A percentile compares a stretch with the other conserved stretches of the same genome.
Conservation (phyloP, 108 stramenopile genomes). For the Aureococcus anophagefferens region DNA sequence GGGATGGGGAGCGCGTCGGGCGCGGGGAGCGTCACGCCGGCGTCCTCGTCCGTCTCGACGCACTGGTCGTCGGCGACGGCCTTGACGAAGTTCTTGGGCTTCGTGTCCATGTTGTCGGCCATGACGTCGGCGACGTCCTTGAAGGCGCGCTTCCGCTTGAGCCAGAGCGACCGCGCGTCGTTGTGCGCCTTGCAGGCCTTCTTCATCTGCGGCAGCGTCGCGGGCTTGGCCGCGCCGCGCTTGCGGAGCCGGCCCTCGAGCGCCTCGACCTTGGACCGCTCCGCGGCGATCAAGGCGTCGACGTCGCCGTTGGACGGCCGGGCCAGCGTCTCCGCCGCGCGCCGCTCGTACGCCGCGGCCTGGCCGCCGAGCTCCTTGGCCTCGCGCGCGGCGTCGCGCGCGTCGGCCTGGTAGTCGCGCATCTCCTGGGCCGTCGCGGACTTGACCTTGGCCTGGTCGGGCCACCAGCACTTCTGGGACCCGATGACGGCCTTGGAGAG, state of each 20-base stretch:
- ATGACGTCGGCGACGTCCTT: neutral
- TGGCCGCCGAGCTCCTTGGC: too few species aligned
- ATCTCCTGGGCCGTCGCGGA: neutral
- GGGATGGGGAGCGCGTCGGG: neutral
- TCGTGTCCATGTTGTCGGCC: neutral
- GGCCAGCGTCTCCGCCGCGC: too few species aligned
- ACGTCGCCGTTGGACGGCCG: neutral
- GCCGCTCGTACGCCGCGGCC: too few species aligned
- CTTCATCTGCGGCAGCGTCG: neutral
- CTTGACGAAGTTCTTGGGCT: neutral
- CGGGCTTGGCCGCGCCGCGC: neutral
- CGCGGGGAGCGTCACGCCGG: neutral
- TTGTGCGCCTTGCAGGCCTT: neutral
- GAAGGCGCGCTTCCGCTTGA: conserved; percentile 1
- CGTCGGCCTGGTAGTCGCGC: neutral
- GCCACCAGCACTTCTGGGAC: neutral
- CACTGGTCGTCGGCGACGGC: neutral
- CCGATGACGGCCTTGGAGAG: neutral
- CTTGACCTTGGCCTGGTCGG: neutral
- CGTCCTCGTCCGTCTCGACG: neutral
- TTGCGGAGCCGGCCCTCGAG: neutral
- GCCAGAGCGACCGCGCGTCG: neutral
- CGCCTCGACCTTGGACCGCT: neutral
- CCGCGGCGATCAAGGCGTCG: neutral
- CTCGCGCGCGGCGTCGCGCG: too few species aligned